Base-by-base conservation (phyloP, 163 green algal species). In the Coccomyxa subellipsoidea region DNA sequence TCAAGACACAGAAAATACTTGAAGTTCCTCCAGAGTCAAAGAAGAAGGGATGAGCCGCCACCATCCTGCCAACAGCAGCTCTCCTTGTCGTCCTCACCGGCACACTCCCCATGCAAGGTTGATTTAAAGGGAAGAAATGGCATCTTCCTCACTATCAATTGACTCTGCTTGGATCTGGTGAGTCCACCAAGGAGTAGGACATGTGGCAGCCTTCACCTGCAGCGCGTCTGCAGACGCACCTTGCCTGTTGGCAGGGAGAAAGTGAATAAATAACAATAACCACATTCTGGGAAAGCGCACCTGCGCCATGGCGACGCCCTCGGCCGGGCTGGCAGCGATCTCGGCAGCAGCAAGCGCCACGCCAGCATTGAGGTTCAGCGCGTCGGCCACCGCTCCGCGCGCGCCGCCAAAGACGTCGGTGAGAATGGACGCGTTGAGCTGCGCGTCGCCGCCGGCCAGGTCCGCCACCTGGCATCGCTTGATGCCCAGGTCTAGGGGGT, bases 401-500 rank as follows among this genome's bases (percentile, higher is more conserved):
- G 93, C 81, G 3, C 97, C 97, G 4, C 87, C 95, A 90, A 99
- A 97, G 39, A 96, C 93, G 73, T 98, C 95, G 37, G 85, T 81
- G 73, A 97, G 90, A 59, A 99, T 97, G 25, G 75, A 37, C 0
- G 97, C 97, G 83, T 99, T 99, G 38, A 97, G 81, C 9, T 75
- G 25, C 31, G 91, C 91, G 80, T 99, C 96, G 2, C 97, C 97
- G 35, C 96, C 97, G 54, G 88, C 89, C 35, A 99, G 89, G 84
- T 99, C 96, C 82, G 95, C 89, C 7, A 98, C 90, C 47, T 84
- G 84, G 88, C 97, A 99, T 37, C 82, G 77, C 25, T 39, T 77
- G 80, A 99, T 98, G 82, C 96, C 97, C 36, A 98, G 85, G 53
- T 98, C 92, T 66, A 85, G 76, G 0, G 96, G 96, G 39, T 99